A percentile compares a stretch with the other conserved stretches of the same genome.
These are phyloP conservation scores for Trypanosoma grayi DNA, from an alignment of 208 protist genomes.

Conservation along the genomic window DNA sequence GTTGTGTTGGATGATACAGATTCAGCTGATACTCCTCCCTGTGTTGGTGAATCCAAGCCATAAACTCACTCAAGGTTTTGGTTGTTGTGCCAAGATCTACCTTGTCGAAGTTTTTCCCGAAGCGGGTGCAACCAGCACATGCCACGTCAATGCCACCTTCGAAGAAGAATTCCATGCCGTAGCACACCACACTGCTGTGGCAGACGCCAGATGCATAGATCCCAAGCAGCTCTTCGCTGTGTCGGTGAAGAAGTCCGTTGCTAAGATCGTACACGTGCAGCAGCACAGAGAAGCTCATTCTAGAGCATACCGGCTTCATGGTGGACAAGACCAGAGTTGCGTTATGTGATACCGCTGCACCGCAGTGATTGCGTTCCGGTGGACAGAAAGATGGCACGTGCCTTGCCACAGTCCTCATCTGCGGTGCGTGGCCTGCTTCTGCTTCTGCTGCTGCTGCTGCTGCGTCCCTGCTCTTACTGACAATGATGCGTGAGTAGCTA, in stretches of 20 bases:
- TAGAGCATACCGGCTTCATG: background rate
- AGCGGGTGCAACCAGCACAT: constrained; percentile 66
- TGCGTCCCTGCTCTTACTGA: too few species aligned
- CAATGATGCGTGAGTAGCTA: too few species aligned
- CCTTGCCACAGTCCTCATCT: too few species aligned
- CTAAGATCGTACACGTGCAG: constrained; percentile 92
- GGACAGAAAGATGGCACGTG: background rate
- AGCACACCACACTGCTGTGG: constrained; percentile 92
- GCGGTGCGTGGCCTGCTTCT: too few species aligned
- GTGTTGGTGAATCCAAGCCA: constrained; percentile 38
- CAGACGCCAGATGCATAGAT: constrained; percentile 82
- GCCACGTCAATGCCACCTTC: constrained; percentile 83
- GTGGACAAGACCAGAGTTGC: constrained; percentile 13
- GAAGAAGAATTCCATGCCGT: constrained; percentile 93
- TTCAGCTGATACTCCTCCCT: constrained; percentile 46
- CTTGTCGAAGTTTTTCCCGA: constrained; percentile 66
- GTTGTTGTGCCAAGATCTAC: constrained; percentile 51
- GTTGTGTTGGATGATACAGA: constrained; percentile 84
- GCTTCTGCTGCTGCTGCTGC: too few species aligned
- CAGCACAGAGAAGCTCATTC: constrained; percentile 27
- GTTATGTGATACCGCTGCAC: background rate
- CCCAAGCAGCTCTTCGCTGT: constrained; percentile 63
- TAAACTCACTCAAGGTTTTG: constrained; percentile 46
- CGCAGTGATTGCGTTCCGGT: background rate
- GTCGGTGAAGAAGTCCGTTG: constrained; percentile 56